phyloP scores from a whole-genome alignment of 2,329 filamentous ascomycete species.

The Colletotrichum melonis region DNA sequence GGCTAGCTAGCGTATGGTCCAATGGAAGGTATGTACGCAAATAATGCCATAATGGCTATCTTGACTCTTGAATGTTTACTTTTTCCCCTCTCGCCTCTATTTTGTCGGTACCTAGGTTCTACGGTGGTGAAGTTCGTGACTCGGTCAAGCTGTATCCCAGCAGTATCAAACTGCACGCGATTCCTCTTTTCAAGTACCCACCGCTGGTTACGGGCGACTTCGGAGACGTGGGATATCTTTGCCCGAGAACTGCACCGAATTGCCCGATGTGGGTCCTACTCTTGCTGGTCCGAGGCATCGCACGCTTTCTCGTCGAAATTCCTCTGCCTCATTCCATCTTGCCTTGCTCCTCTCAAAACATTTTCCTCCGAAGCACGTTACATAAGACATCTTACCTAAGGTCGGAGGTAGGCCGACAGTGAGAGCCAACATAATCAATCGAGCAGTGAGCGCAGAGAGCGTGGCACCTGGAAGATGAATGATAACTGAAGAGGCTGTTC shows the following conservation, averaged over 20 bases:
- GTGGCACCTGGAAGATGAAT: too few species aligned
- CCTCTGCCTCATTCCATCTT: neutral
- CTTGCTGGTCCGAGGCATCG: neutral
- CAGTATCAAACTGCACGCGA: neutral
- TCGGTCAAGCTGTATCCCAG: neutral
- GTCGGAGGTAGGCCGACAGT: too few species aligned
- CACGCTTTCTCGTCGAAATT: neutral
- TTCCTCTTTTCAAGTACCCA: neutral
- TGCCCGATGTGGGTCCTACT: neutral
- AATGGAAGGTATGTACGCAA: neutral
- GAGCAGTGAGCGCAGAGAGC: too few species aligned
- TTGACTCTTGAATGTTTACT: neutral
- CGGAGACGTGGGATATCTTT: constrained; percentile 15
- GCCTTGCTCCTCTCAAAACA: neutral
- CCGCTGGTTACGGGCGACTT: neutral
- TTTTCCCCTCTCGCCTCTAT: neutral
- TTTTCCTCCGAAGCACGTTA: too few species aligned
- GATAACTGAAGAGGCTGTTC: too few species aligned
- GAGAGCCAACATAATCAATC: too few species aligned
- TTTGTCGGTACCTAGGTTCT: neutral
- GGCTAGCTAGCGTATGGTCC: neutral
- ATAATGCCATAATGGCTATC: neutral
- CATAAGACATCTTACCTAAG: too few species aligned
- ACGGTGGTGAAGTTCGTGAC: too few species aligned
- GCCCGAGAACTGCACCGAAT: constrained; percentile 18